phyloP scores from a whole-genome alignment of 2,329 filamentous ascomycete species.

The Hypoxylon sp. region DNA sequence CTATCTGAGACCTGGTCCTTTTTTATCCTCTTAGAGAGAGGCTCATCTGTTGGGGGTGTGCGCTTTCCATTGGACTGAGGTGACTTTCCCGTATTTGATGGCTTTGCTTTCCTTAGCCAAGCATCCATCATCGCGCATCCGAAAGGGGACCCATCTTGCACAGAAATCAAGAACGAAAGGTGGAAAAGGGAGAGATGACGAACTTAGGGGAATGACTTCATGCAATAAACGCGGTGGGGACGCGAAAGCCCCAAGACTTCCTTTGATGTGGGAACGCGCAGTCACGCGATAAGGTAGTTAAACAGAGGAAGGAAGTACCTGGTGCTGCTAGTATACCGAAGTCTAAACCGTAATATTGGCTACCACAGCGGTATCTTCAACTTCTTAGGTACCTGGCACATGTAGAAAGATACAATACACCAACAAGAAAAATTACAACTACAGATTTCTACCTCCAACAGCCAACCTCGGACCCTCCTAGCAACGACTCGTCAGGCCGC shows the following conservation, averaged over 20 bases:
- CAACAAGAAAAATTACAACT: not conserved
- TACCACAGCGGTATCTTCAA: too few species aligned
- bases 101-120: constrained; percentile 39
- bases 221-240: constrained; percentile 29
- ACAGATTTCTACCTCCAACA: not conserved
- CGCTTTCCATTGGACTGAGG: constrained; percentile 15
- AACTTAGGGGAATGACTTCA: constrained; percentile 31
- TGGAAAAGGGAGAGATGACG: not conserved
- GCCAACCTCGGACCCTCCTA: not conserved
- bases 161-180: not conserved
- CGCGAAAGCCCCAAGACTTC: too few species aligned
- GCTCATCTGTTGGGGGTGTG: constrained; percentile 30
- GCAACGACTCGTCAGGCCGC: not conserved
- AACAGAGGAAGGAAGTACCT: constrained; percentile 1
- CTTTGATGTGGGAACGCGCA: constrained; percentile 31
- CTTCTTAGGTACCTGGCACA: not conserved
- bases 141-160: constrained; percentile 11
- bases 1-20: constrained; percentile 42
- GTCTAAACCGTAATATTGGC: too few species aligned
- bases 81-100: constrained; percentile 17
- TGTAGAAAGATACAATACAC: not conserved
- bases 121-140: constrained; percentile 40
- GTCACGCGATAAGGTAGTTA: constrained; percentile 35
- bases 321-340: not conserved
- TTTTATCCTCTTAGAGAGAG: constrained; percentile 49